Conservation (phyloP, 768 basidiomycete genomes). For the Lenzites betulinus region DNA sequence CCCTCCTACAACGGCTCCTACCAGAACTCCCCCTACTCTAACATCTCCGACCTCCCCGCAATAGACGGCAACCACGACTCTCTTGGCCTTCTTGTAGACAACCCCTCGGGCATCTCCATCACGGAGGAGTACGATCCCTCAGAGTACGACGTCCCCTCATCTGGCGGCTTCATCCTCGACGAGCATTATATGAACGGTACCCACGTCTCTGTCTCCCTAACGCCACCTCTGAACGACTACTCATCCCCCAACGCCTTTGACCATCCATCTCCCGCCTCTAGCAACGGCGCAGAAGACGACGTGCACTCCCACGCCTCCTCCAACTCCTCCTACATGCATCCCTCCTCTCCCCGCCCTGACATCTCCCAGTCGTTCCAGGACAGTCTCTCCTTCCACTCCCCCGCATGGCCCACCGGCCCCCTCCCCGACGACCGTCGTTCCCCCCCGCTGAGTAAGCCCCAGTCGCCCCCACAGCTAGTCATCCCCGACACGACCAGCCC, state of each 20-base stretch:
- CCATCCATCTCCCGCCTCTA: slow-evolving; percentile 61
- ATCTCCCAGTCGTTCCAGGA: slow-evolving; percentile 56
- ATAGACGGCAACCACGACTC: slow-evolving; percentile 33
- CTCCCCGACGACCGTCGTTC: slow-evolving; percentile 47
- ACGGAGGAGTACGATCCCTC: slow-evolving; percentile 67
- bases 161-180: slow-evolving; percentile 55
- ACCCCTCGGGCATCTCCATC: slow-evolving; percentile 38
- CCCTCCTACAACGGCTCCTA: slow-evolving; percentile 67
- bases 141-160: slow-evolving; percentile 65
- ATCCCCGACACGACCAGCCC: slow-evolving; percentile 57
- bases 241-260: slow-evolving; percentile 52
- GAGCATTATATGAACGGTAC: slow-evolving; percentile 47
- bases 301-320: slow-evolving; percentile 66
- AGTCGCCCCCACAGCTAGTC: slow-evolving; percentile 61
- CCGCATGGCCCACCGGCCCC: slow-evolving; percentile 48
- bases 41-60: slow-evolving; percentile 59
- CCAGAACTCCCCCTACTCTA: slow-evolving; percentile 71
- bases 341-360: slow-evolving; percentile 57
- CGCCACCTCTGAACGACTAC: slow-evolving; percentile 31
- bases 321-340: slow-evolving; percentile 57
- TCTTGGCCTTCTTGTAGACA: slow-evolving; percentile 53
- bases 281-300: slow-evolving; percentile 54
- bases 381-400: slow-evolving; percentile 65
- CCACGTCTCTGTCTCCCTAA: slow-evolving; percentile 42
- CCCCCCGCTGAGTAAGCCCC: slow-evolving; percentile 52